Evolutionary conservation across 176 grass and related monocot genomes (phyloP).

Genomic region (maize (Zea mays)): DNA sequence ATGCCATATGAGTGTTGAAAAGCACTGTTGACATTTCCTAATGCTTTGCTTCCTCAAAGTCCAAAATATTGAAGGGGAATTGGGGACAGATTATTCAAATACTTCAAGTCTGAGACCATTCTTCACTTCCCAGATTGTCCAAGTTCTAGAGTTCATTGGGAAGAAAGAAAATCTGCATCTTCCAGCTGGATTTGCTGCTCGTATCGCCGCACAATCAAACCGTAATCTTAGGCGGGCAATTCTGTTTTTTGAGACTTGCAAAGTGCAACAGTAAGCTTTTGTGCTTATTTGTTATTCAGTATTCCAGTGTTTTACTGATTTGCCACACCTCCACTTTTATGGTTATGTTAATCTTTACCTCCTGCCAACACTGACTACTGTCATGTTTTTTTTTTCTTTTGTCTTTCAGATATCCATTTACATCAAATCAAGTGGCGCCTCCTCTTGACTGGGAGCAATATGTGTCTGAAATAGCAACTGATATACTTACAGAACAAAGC

Average conservation of each 20-base stretch:
- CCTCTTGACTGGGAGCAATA: slow-evolving; percentile 99
- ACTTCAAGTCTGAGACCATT: background rate
- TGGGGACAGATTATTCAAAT: background rate
- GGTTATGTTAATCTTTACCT: background rate
- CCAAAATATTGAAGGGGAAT: background rate
- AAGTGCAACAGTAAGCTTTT: slow-evolving; percentile 86
- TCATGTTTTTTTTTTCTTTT: slow-evolving; percentile 32
- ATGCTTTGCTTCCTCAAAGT: background rate
- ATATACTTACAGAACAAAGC: slow-evolving; percentile 93
- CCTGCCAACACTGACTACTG: background rate
- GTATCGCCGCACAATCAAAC: slow-evolving; percentile 77
- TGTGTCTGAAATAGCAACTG: slow-evolving; percentile 82
- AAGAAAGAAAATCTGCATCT: slow-evolving; percentile 93
- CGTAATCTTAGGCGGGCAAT: slow-evolving; percentile 93
- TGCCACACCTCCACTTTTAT: background rate
- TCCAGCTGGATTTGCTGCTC: slow-evolving; percentile 75
- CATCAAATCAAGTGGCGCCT: slow-evolving; percentile 68
- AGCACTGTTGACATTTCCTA: background rate
- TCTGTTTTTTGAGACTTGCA: slow-evolving; percentile 92
- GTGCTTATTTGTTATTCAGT: slow-evolving; percentile 2
- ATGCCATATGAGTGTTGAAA: background rate
- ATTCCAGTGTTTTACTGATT: slow-evolving; percentile 2
- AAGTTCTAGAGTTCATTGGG: slow-evolving; percentile 87
- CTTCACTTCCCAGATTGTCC: slow-evolving; percentile 57
- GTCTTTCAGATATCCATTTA: slow-evolving; percentile 80